Conservation (phyloP, 331 rosid genomes). For the Pyracantha coccinea region DNA sequence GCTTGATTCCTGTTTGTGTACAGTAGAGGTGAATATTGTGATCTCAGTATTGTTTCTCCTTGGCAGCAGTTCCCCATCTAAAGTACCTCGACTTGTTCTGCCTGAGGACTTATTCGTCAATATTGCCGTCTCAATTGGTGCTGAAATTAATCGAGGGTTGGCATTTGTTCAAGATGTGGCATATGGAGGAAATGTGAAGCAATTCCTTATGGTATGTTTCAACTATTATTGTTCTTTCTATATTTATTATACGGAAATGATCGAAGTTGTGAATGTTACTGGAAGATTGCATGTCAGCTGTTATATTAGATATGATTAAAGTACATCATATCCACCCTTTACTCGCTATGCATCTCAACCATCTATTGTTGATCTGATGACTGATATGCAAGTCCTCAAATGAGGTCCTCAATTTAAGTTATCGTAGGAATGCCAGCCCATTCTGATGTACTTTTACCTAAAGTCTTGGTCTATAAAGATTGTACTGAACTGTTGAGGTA, state of each 20-base stretch:
- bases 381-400: not conserved
- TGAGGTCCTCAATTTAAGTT: not conserved
- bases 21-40: constrained; percentile 3
- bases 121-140: constrained; percentile 41
- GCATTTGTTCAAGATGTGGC: constrained; percentile 74
- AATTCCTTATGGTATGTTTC: constrained; percentile 52
- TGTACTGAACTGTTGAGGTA: constrained; percentile 7
- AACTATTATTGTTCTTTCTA: not conserved
- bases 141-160: constrained; percentile 58
- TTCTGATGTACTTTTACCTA: not conserved
- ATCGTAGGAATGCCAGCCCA: not conserved
- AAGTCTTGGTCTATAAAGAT: not conserved
- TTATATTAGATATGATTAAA: not conserved
- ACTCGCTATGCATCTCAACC: not conserved
- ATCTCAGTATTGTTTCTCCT: constrained; percentile 10
- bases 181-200: constrained; percentile 69
- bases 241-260: not conserved
- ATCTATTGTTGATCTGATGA: not conserved
- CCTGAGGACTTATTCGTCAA: constrained; percentile 56
- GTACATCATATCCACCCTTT: not conserved
- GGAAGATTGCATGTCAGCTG: not conserved
- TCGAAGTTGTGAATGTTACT: not conserved
- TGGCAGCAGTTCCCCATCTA: constrained; percentile 48
- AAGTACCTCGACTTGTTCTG: constrained; percentile 61
- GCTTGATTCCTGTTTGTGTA: not conserved